These are phyloP conservation scores for Epichloe gansuensis DNA, from an alignment of 2,329 filamentous ascomycete genomes.

Conservation along the genomic window DNA sequence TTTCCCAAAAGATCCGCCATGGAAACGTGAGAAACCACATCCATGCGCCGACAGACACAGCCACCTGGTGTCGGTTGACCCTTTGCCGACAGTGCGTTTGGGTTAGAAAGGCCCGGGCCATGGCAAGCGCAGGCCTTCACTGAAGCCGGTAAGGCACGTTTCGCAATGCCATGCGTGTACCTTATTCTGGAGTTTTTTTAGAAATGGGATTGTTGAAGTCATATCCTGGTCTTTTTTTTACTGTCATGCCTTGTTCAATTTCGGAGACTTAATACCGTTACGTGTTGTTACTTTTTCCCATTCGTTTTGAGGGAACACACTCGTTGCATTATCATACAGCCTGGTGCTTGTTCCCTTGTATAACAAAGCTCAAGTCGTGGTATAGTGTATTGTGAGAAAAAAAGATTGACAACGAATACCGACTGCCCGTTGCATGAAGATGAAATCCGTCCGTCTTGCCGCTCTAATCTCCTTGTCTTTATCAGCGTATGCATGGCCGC, in stretches of 20 bases:
- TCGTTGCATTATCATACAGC: neutral
- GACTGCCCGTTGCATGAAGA: no score
- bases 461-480: constrained; percentile 5
- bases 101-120: neutral
- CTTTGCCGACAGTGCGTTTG: neutral
- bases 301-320: no score
- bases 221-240: neutral
- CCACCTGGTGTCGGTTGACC: neutral
- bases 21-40: no score
- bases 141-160: no score
- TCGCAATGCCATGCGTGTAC: no score
- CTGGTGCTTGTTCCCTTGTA: neutral
- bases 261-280: no score
- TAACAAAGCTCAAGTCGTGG: neutral
- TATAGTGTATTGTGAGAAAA: no score
- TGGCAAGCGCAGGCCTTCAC: no score
- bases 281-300: no score
- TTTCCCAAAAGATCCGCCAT: neutral
- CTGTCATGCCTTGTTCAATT: neutral
- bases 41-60: neutral
- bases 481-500: constrained; percentile 7
- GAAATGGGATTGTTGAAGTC: neutral
- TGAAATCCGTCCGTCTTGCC: neutral
- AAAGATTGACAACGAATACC: no score
- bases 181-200: no score